Evolutionary conservation across 2,329 filamentous ascomycete species (phyloP), one percentile per base, ranked within the genome.

Genomic region (Aureobasidium sp.): DNA sequence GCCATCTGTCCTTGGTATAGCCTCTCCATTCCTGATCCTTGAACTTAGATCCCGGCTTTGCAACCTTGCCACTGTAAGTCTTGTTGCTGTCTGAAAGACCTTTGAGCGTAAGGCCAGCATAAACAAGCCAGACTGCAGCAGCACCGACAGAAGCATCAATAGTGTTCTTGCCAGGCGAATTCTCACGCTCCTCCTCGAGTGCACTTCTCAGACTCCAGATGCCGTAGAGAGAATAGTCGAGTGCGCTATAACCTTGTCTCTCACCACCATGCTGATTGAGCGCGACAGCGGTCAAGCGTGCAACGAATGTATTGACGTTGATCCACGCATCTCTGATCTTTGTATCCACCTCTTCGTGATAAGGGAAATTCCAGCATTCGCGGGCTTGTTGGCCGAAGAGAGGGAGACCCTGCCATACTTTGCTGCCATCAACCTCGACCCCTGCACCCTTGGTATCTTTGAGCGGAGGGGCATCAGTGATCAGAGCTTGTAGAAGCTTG

Each of bases 321-420:
- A 60, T 44, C 57, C 57, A 60, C 6, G 14, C 14, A 11, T 49
- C 47, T 10, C 32, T 60, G 14, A 27, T 51, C 36, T 60, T 34
- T 27, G 5, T 29, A 16, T 60, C 45, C 39, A 60, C 45, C 16
- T 50, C 37, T 50, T 60, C 16, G 36, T 42, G 25, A 16, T 32
- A 27, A 10, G 57, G 57, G 21, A 60, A 60, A 37, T 60, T 60
- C 57, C 57, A 60, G 36, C 45, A 50, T 60, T 41, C 44, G 9
- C 57, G 44, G 14, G 39, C 44, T 42, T 50, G 45, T 25, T 41
- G 44, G 10, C 57, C 57, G 21, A 60, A 44, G 25, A 60, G 30
- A 11, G 57, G 57, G 9, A 60, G 36, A 11, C 37, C 57, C 6
- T n/a, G 27, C 45, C 45, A 60, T 25, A 60, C 34, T 44, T 32